Evolutionary conservation across 2,329 filamentous ascomycete species (phyloP).

Genomic region (Chaetomium strumarium): DNA sequence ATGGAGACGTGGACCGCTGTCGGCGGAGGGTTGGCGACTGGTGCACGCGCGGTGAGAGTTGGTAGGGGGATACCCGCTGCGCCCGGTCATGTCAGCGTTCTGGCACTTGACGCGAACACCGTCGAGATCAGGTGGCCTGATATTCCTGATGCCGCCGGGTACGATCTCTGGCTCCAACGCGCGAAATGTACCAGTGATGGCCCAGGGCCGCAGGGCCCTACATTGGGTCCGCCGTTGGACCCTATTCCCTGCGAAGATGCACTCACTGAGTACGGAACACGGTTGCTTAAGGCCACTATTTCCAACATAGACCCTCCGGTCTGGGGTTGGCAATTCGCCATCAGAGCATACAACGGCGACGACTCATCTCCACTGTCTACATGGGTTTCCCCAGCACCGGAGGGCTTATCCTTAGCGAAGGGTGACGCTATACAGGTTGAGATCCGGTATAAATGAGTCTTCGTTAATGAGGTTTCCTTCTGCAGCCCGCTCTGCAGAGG

Average conservation of each 20-base stretch:
- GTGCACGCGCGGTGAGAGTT: slow-evolving; percentile 11
- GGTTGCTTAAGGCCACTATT: not conserved
- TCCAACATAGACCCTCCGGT: not conserved
- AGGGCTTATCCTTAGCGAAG: not conserved
- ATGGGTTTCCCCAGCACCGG: slow-evolving; percentile 6
- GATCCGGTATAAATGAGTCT: not conserved
- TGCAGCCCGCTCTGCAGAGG: no score
- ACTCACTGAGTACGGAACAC: no score
- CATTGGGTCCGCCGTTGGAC: no score
- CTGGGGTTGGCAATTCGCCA: slow-evolving; percentile 16
- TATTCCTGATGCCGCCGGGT: slow-evolving; percentile 7
- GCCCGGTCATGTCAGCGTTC: not conserved
- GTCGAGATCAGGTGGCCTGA: slow-evolving; percentile 11
- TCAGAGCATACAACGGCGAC: slow-evolving; percentile 17
- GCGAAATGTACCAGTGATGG: no score
- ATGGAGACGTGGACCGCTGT: slow-evolving; percentile 19
- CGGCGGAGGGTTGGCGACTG: slow-evolving; percentile 8
- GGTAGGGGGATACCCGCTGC: slow-evolving; percentile 3
- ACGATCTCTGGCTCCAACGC: slow-evolving; percentile 7
- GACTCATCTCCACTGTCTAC: slow-evolving; percentile 7
- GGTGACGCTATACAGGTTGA: slow-evolving; percentile 8
- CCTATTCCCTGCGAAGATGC: not conserved
- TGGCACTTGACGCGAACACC: not conserved
- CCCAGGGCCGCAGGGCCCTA: not conserved
- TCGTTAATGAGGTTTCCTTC: no score